A percentile compares a stretch with the other conserved stretches of the same genome.
Conservation (phyloP, 176 grass and related monocot genomes). For the Oryza glaberrima region DNA sequence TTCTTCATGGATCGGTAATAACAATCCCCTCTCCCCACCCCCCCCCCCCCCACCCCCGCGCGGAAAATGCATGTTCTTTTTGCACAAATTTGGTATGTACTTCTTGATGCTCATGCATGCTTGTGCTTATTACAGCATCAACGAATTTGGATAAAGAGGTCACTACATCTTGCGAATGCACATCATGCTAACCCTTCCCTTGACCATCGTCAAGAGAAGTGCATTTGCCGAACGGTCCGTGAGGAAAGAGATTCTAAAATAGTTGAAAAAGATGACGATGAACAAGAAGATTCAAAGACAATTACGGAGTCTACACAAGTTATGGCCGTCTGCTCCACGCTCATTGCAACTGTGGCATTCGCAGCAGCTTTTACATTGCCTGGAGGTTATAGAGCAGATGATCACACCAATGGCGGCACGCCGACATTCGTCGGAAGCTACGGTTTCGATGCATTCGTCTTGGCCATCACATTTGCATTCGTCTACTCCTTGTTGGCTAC, state of each 20-base stretch:
- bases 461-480: conserved; percentile 19
- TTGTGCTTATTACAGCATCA: no score
- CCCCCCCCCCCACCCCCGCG: no score
- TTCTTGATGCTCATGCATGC: no score
- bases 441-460: conserved; percentile 34
- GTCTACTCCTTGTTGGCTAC: conserved; percentile 25
- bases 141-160: no score
- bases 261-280: not conserved
- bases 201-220: no score
- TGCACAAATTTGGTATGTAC: no score
- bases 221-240: no score
- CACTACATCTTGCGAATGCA: no score
- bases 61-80: no score
- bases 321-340: conserved; percentile 15
- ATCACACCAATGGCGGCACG: conserved; percentile 8
- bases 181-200: no score
- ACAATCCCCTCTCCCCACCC: no score
- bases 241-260: not conserved
- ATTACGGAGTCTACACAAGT: not conserved
- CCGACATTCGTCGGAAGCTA: conserved; percentile 16
- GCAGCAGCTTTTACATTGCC: conserved; percentile 42
- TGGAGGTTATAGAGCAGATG: conserved; percentile 26
- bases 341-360: conserved; percentile 46
- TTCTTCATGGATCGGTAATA: no score
- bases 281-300: conserved; percentile 17